A percentile compares a stretch with the other conserved stretches of the same genome.
Evolutionary conservation across 1,284 basidiomycete species (phyloP).

Genomic region (Earliella scabrosa): DNA sequence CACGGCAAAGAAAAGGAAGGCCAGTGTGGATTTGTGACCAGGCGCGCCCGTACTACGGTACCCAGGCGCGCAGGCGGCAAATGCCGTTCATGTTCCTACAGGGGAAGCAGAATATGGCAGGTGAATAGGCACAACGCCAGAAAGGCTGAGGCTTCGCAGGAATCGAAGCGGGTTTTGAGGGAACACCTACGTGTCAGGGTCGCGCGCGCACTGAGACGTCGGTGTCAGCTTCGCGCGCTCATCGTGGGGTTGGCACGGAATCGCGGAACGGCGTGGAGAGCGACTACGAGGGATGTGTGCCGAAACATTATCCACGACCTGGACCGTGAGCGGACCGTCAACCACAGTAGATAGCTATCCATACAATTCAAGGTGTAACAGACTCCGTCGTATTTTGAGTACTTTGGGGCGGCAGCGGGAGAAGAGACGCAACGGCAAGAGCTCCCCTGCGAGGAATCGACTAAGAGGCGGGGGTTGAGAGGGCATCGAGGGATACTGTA

Average conservation of each 20-base stretch:
- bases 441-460: background rate
- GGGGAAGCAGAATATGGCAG: slow-evolving; percentile 25
- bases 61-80: slow-evolving; percentile 10
- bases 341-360: background rate
- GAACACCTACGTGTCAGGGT: slow-evolving; percentile 3
- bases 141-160: slow-evolving; percentile 16
- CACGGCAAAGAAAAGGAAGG: slow-evolving; percentile 6
- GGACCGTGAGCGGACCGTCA: background rate
- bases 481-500: background rate
- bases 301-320: background rate
- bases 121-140: slow-evolving; percentile 27
- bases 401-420: background rate
- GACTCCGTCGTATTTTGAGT: background rate
- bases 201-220: background rate
- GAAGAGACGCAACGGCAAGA: background rate
- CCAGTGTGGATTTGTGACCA: slow-evolving; percentile 11
- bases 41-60: slow-evolving; percentile 17
- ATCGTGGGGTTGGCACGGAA: background rate
- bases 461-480: background rate
- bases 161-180: slow-evolving; percentile 13
- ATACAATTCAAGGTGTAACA: background rate
- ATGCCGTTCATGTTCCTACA: slow-evolving; percentile 20
- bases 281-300: background rate
- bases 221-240: slow-evolving; percentile 4
- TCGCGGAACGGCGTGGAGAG: background rate